Conservation (phyloP, 805 yeast genomes). For the Wickerhamomyces pijperi region DNA sequence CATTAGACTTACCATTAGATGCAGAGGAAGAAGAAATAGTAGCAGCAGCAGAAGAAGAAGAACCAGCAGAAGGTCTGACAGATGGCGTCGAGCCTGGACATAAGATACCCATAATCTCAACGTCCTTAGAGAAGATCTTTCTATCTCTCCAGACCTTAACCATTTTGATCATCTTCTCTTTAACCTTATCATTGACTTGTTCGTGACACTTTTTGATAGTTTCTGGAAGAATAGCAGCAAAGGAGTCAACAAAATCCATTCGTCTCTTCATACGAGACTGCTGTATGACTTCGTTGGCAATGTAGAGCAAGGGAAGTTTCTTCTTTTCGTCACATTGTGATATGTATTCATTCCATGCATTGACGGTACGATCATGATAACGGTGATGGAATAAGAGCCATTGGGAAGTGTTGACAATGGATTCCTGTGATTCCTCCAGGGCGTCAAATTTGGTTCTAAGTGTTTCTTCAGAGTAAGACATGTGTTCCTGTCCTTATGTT, state of each 20-base stretch:
- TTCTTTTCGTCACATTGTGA: conserved; percentile 24
- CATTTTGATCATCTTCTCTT: conserved; percentile 33
- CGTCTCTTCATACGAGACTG: conserved; percentile 56
- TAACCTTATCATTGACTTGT: conserved; percentile 8
- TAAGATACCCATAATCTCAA: conserved; percentile 7
- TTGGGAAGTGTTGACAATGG: conserved; percentile 64
- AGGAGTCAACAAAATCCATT: conserved; percentile 46
- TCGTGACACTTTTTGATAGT: conserved; percentile 23
- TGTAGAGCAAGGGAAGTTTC: conserved; percentile 49
- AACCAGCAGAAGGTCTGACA: background rate
- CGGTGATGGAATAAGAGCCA: conserved; percentile 65
- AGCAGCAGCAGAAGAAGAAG: too few relatives aligned
- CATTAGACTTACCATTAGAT: too few relatives aligned
- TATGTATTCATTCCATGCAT: conserved; percentile 37
- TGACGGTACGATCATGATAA: conserved; percentile 40
- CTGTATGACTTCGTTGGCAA: conserved; percentile 77
- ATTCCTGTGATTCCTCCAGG: conserved; percentile 53
- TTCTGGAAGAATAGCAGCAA: conserved; percentile 36
- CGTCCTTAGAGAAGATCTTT: conserved; percentile 24
- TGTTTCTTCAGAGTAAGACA: conserved; percentile 42
- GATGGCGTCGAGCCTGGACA: background rate
- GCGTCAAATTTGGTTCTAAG: conserved; percentile 34
- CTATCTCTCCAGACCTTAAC: conserved; percentile 51
- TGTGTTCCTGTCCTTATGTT: background rate
- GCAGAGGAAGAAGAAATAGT: too few relatives aligned